A percentile compares a stretch with the other conserved stretches of the same genome.
These are phyloP conservation scores for Talinum fruticosum DNA, from an alignment of 148 eudicot species.

Conservation along the genomic window DNA sequence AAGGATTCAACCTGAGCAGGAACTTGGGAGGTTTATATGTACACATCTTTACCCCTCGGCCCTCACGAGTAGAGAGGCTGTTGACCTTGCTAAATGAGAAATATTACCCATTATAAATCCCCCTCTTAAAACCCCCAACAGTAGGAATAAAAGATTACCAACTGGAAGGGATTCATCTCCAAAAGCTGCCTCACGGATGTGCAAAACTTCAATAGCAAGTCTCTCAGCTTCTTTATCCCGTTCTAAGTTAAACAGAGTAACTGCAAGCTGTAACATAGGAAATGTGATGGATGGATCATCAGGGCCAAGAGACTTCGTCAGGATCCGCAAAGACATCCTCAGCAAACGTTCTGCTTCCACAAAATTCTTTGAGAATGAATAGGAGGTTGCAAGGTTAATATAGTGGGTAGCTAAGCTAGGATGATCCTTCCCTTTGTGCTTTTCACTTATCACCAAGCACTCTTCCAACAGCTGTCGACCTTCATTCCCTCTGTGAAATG, in stretches of 20 bases:
- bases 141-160: conserved; percentile 43
- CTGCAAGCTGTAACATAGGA: conserved; percentile 81
- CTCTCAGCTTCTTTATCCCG: conserved; percentile 79
- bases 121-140: not conserved
- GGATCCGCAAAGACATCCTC: conserved; percentile 56
- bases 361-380: conserved; percentile 60
- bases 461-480: conserved; percentile 72
- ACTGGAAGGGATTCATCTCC: conserved; percentile 77
- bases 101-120: not conserved
- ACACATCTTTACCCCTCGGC: not conserved
- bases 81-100: not conserved
- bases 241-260: conserved; percentile 59
- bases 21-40: not conserved
- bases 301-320: conserved; percentile 49
- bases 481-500: conserved; percentile 58
- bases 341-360: conserved; percentile 80
- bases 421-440: conserved; percentile 72
- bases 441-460: conserved; percentile 59
- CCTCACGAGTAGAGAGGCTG: not conserved
- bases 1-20: too few species aligned
- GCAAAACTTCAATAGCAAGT: conserved; percentile 60
- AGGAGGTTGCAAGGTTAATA: conserved; percentile 78
- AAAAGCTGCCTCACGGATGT: conserved; percentile 72
- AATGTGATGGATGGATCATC: conserved; percentile 78
- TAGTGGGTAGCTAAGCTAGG: conserved; percentile 66